Percentiles rank a stretch among this genome's conserved stretches.
phyloP scores from a whole-genome alignment of 371 early-diverging fungal genomes.

The Caulochytrium protostelioides region DNA sequence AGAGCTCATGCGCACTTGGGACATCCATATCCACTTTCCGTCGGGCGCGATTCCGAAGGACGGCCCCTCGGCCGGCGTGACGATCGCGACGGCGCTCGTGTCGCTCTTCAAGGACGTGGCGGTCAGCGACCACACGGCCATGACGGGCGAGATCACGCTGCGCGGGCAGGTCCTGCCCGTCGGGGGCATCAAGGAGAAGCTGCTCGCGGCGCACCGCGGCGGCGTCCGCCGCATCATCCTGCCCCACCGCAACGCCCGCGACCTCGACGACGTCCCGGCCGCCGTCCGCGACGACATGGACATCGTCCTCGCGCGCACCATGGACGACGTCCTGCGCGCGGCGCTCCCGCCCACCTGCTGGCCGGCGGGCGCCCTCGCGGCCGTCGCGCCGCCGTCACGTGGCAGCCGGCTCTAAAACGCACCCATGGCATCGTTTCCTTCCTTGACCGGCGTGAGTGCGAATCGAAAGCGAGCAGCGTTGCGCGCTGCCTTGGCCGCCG shows the following conservation, averaged over 20 bases:
- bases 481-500: too few species aligned
- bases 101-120: conserved; percentile 40
- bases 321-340: conserved; percentile 1
- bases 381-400: too few species aligned
- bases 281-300: background rate
- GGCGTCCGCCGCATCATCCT: conserved; percentile 30
- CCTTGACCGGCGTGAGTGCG: too few species aligned
- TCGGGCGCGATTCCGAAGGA: conserved; percentile 65
- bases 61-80: conserved; percentile 45
- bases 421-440: background rate
- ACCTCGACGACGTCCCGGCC: conserved; percentile 7
- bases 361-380: too few species aligned
- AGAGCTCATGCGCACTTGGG: too few species aligned
- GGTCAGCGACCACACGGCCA: conserved; percentile 34
- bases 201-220: conserved; percentile 60
- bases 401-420: background rate
- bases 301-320: background rate
- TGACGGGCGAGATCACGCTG: conserved; percentile 74
- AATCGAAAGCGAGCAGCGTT: too few species aligned
- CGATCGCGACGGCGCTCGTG: conserved; percentile 51
- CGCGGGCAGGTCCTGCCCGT: conserved; percentile 65
- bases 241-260: conserved; percentile 21
- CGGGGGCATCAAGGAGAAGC: conserved; percentile 68
- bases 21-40: conserved; percentile 70
- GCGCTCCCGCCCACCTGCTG: too few species aligned